Percentiles rank a stretch among this genome's conserved stretches.
Evolutionary conservation across 495 filamentous ascomycete species (phyloP).

Genomic region (Penicillium egyptiacum): DNA sequence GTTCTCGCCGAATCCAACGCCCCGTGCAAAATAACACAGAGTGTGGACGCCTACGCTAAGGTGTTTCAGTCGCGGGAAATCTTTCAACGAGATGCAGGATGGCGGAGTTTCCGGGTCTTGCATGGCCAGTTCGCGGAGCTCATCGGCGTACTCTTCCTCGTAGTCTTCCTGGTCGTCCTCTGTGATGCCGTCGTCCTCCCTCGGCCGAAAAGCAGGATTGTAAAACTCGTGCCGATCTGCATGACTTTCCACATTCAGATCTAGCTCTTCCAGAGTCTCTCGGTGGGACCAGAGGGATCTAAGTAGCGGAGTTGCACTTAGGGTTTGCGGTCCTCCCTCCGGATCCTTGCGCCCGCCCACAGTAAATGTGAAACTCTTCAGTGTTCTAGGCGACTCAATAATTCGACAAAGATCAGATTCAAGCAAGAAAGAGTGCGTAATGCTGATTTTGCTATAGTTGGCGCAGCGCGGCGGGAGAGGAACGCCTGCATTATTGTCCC

Average conservation of each 20-base stretch:
- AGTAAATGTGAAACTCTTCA: constrained; percentile 1
- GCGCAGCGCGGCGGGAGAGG: constrained; percentile 5
- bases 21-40: constrained; percentile 6
- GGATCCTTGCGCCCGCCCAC: not conserved
- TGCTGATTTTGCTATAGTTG: constrained; percentile 10
- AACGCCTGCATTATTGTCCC: constrained; percentile 3
- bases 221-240: not conserved
- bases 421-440: not conserved
- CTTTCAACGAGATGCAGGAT: constrained; percentile 1
- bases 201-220: not conserved
- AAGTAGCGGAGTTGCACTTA: not conserved
- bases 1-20: not conserved
- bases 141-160: constrained; percentile 3
- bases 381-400: not conserved
- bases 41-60: constrained; percentile 3
- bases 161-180: constrained; percentile 1
- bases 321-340: not conserved
- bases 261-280: not conserved
- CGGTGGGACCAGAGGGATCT: constrained; percentile 5
- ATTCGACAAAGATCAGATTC: constrained; percentile 6
- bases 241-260: constrained; percentile 1
- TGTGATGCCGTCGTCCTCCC: not conserved
- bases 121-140: constrained; percentile 3
- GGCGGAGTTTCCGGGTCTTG: not conserved
- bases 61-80: constrained; percentile 2